Evolutionary conservation across 2,329 filamentous ascomycete species (phyloP).

Genomic region (Microthyrium microscopicum): DNA sequence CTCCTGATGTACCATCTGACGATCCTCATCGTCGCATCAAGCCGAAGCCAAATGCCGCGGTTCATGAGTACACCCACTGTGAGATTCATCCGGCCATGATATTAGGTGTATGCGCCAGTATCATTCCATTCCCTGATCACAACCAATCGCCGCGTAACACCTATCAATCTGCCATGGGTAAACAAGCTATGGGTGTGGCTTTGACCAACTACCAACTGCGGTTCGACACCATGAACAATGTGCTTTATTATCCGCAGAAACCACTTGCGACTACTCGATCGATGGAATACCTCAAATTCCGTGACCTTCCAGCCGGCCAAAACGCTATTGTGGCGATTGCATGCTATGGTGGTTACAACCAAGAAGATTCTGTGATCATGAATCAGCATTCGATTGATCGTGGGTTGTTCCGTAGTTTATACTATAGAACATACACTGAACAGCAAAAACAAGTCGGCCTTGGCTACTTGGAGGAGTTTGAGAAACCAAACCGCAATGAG

Average conservation of each 20-base stretch:
- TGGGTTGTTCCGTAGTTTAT: conserved; percentile 90
- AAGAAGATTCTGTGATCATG: conserved; percentile 99
- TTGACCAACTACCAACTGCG: conserved; percentile 91
- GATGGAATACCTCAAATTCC: conserved; percentile 98
- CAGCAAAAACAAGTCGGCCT: conserved; percentile 93
- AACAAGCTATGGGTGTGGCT: conserved; percentile 99
- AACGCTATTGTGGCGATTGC: conserved; percentile 97
- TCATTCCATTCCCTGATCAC: conserved; percentile 98
- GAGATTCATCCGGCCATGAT: conserved; percentile 99
- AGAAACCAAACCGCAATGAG: conserved; percentile 79
- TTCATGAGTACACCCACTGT: conserved; percentile 92
- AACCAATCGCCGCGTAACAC: conserved; percentile 98
- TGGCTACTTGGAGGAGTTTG: conserved; percentile 82
- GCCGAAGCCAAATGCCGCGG: conserved; percentile 69
- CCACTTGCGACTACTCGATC: conserved; percentile 88
- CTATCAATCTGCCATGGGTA: conserved; percentile 98
- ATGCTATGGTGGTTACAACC: conserved; percentile 96
- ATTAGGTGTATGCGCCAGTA: conserved; percentile 92
- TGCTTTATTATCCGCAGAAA: conserved; percentile 97
- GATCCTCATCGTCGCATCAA: conserved; percentile 78
- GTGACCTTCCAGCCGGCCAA: conserved; percentile 88
- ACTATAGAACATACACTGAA: conserved; percentile 95
- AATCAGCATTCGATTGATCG: conserved; percentile 98
- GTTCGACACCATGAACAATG: conserved; percentile 99
- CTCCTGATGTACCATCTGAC: conserved; percentile 21